These are phyloP conservation scores for Xylaria hypoxylon DNA, from an alignment of 2,329 filamentous ascomycete species.

Conservation along the genomic window DNA sequence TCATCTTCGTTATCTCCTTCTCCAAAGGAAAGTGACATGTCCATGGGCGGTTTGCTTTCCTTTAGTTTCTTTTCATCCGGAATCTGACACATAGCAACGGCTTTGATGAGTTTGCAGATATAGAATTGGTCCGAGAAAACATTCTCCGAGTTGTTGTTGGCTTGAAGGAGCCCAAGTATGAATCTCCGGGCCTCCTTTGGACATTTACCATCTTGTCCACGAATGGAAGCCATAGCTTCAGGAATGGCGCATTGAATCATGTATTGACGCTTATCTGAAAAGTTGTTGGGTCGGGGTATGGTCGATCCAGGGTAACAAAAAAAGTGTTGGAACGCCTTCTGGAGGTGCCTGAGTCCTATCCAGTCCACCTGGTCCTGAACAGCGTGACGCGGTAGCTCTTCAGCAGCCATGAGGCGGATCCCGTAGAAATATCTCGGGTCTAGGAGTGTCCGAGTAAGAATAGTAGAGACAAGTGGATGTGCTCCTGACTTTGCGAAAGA, in stretches of 20 bases:
- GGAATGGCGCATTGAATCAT: conserved; percentile 86
- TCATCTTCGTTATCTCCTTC: conserved; percentile 57
- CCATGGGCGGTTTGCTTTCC: conserved; percentile 49
- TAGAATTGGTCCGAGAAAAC: conserved; percentile 90
- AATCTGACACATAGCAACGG: conserved; percentile 69
- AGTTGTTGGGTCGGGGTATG: conserved; percentile 91
- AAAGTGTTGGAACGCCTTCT: conserved; percentile 86
- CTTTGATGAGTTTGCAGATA: conserved; percentile 79
- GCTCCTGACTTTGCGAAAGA: conserved; percentile 63
- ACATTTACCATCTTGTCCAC: conserved; percentile 79
- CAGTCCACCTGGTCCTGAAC: conserved; percentile 73
- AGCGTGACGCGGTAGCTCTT: conserved; percentile 81
- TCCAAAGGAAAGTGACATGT: conserved; percentile 58
- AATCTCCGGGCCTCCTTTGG: conserved; percentile 84
- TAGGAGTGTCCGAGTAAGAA: conserved; percentile 88
- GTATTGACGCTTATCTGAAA: conserved; percentile 86
- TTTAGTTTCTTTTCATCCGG: conserved; percentile 57
- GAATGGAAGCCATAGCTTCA: conserved; percentile 80
- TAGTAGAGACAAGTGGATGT: conserved; percentile 86
- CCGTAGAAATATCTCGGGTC: conserved; percentile 94
- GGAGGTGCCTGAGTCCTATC: conserved; percentile 85
- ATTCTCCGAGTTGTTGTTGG: conserved; percentile 95
- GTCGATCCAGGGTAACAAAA: conserved; percentile 84
- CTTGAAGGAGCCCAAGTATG: conserved; percentile 87
- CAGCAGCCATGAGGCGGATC: conserved; percentile 86